phyloP scores from a whole-genome alignment of 1,139 yeast genomes.

The Sugiyamaella sp. region DNA sequence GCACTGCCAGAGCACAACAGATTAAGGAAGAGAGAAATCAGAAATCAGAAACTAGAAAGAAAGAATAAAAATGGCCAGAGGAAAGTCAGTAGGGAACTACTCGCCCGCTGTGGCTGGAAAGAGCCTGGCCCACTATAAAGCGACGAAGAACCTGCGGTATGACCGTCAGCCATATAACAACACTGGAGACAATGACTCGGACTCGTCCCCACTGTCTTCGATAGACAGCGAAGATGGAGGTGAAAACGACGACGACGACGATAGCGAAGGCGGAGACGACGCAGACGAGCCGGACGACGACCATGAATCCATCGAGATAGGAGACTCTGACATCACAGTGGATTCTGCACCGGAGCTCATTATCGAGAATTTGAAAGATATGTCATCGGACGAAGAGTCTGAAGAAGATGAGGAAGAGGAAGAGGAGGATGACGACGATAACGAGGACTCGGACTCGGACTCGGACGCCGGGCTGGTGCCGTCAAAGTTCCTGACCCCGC shows the following conservation, averaged over 20 bases:
- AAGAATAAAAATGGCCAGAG: slow-evolving; percentile 21
- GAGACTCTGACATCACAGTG: slow-evolving; percentile 23
- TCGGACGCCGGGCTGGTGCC: slow-evolving; percentile 14
- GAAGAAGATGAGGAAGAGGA: slow-evolving; percentile 25
- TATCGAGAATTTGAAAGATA: slow-evolving; percentile 17
- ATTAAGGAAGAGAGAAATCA: not conserved
- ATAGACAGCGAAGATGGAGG: slow-evolving; percentile 23
- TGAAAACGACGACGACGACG: slow-evolving; percentile 22
- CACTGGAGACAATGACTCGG: slow-evolving; percentile 10
- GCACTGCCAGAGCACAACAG: too few species aligned
- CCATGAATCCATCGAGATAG: slow-evolving; percentile 8
- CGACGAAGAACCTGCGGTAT: slow-evolving; percentile 9
- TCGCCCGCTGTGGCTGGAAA: slow-evolving; percentile 26
- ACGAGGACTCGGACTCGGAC: slow-evolving; percentile 27
- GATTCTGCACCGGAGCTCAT: slow-evolving; percentile 23
- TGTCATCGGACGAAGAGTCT: slow-evolving; percentile 20
- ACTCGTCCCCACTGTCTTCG: slow-evolving; percentile 22
- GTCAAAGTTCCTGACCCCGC: slow-evolving; percentile 12
- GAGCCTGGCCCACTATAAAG: slow-evolving; percentile 22
- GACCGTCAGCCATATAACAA: slow-evolving; percentile 3
- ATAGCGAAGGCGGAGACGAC: slow-evolving; percentile 23
- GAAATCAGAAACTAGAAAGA: not conserved
- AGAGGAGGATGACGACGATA: slow-evolving; percentile 27
- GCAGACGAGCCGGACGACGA: slow-evolving; percentile 20
- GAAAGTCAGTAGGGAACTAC: slow-evolving; percentile 19